Evolutionary conservation across 345 rosid species (phyloP).

Genomic region (Bruguiera parviflora): DNA sequence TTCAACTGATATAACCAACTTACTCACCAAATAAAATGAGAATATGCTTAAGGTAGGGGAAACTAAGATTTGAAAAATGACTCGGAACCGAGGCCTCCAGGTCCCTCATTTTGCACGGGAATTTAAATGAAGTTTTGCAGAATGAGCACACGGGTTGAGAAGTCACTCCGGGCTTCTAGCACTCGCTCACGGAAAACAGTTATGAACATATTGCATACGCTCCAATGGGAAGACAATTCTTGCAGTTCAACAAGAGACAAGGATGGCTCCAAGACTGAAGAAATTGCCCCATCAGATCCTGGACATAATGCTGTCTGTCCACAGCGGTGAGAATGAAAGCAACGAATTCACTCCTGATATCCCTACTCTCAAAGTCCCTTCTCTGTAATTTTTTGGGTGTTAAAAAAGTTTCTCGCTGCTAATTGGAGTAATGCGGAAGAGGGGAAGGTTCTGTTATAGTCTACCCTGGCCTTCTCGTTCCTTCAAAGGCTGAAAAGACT

Average conservation of each 20-base stretch:
- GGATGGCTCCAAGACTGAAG: not conserved
- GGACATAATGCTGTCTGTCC: not conserved
- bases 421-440: conserved; percentile 2
- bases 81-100: no score
- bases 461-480: conserved; percentile 49
- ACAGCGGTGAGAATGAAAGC: conserved; percentile 5
- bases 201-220: not conserved
- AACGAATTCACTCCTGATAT: conserved; percentile 12
- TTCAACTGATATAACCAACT: no score
- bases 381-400: conserved; percentile 12
- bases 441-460: conserved; percentile 26
- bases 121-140: no score
- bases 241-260: not conserved
- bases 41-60: no score
- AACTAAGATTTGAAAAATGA: no score
- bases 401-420: conserved; percentile 6
- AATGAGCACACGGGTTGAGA: no score
- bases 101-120: no score
- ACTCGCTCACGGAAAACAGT: not conserved
- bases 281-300: not conserved
- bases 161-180: no score
- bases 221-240: not conserved
- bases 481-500: conserved; percentile 45
- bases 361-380: conserved; percentile 13
- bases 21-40: no score